Base-by-base conservation (phyloP, 768 basidiomycete species). In the Tricholoma terreum region DNA sequence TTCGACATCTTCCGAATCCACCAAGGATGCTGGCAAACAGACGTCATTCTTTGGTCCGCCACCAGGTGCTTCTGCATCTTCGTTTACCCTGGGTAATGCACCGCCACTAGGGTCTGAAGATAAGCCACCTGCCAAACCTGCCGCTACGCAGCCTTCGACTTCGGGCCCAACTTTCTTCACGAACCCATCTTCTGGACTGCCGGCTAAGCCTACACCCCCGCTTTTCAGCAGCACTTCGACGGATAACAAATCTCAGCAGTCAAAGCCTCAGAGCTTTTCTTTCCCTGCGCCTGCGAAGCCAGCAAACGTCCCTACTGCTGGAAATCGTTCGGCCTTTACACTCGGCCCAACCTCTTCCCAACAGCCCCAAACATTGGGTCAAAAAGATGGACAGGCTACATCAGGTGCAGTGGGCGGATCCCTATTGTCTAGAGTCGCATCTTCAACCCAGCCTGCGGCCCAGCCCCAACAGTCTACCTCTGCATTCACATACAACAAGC, bases 401-500 rank as follows among this genome's bases (percentile, higher is more conserved):
- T 35, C 55, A 22, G 36, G 58, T 6, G 46, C 52, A 9, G 19
- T 53, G 35, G 61, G 63, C 11, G 54, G 54, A 49, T 64, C 65
- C 14, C 60, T 70, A 11, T 33, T 69, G 50, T 66, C 69, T 34
- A 61, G 69, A 22, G 40, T 67, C 24, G 64, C 61, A 10, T 60
- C 63, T 56, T 10, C 62, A 31, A 22, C 54, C 22, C 46, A 57
- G 17, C 31, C 65, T 8, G 43, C 58, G 34, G 33, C 60, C 52
- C 50, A 52, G 43, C 43, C 58, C 4, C 22, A 54, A 50, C 60
- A 55, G 19, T 14, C 58, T 38, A 17, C 65, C 17, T 34, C 66
- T 17, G 10, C 58, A 46, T 67, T 69, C 50, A 62, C 60, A 15
- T 65, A 61, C 35, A 48, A 49, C 38, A 62, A 56, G 52, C 59